phyloP scores from a whole-genome alignment of 352 stramenopile genomes.

The Pilasporangium apinafurcum region DNA sequence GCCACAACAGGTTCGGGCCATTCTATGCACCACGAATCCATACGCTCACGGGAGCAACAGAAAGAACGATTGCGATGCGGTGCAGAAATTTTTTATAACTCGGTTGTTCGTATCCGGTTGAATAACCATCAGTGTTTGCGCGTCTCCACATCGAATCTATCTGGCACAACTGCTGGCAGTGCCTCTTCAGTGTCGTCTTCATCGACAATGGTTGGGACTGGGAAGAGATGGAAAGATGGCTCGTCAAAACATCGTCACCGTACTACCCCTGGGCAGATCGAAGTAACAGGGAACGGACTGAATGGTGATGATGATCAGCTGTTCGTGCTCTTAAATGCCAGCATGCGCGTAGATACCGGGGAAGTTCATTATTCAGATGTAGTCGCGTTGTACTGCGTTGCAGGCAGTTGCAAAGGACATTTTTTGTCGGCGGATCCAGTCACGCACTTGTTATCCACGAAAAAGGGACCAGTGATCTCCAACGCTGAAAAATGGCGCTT shows the following conservation, averaged over 20 bases:
- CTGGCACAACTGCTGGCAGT: not conserved
- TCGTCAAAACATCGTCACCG: conserved; percentile 5
- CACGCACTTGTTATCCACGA: conserved; percentile 51
- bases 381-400: conserved; percentile 71
- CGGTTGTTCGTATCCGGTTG: conserved; percentile 53
- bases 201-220: conserved; percentile 9
- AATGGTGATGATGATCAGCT: conserved; percentile 72
- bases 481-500: conserved; percentile 80
- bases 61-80: conserved; percentile 59
- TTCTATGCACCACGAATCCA: not conserved
- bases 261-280: conserved; percentile 20
- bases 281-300: conserved; percentile 54
- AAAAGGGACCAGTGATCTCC: conserved; percentile 71
- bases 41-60: conserved; percentile 18
- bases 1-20: conserved; percentile 12
- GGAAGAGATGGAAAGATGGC: conserved; percentile 12
- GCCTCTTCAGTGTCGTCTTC: conserved; percentile 23
- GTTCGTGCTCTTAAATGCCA: conserved; percentile 74
- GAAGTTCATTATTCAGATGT: conserved; percentile 72
- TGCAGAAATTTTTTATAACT: conserved; percentile 68
- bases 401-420: conserved; percentile 54
- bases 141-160: conserved; percentile 19
- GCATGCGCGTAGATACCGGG: conserved; percentile 54
- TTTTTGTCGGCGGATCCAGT: conserved; percentile 66
- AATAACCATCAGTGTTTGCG: conserved; percentile 67